A percentile compares a stretch with the other conserved stretches of the same genome.
phyloP scores from a whole-genome alignment of 2,329 filamentous ascomycete species.

The Kalmusia sp. region DNA sequence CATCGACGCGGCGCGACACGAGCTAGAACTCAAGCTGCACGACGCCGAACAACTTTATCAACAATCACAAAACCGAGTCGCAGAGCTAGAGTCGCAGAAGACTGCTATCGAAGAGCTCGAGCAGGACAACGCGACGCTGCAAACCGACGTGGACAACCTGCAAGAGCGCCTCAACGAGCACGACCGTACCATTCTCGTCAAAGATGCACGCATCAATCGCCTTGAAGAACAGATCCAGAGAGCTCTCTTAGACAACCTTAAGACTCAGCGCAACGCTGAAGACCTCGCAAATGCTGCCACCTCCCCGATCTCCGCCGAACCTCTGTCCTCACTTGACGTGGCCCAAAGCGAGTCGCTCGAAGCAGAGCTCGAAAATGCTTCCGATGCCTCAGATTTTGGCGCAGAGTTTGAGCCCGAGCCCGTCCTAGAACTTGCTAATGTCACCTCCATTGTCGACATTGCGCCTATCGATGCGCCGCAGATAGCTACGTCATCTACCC shows the following conservation, averaged over 20 bases:
- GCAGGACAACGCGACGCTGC: neutral
- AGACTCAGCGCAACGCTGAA: neutral
- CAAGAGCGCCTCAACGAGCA: neutral
- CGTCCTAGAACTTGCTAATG: neutral
- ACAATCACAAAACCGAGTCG: neutral
- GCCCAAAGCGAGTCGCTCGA: neutral
- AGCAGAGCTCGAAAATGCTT: neutral
- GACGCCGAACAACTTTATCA: neutral
- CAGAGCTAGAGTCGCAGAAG: neutral
- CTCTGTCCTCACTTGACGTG: neutral
- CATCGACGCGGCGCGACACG: neutral
- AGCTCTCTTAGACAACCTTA: neutral
- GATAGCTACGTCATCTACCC: neutral
- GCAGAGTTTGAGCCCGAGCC: neutral
- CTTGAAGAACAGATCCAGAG: conserved; percentile 1
- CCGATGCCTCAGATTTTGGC: neutral
- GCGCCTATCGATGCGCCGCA: neutral
- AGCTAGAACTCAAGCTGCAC: neutral
- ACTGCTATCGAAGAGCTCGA: conserved; percentile 1
- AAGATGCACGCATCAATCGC: conserved; percentile 4
- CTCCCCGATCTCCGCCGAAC: neutral
- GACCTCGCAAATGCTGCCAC: neutral
- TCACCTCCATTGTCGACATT: neutral
- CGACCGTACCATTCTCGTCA: conserved; percentile 2
- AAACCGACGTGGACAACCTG: neutral